These are phyloP conservation scores for Raddia distichophylla DNA, from an alignment of 176 grass and related monocot genomes.

Conservation along the genomic window DNA sequence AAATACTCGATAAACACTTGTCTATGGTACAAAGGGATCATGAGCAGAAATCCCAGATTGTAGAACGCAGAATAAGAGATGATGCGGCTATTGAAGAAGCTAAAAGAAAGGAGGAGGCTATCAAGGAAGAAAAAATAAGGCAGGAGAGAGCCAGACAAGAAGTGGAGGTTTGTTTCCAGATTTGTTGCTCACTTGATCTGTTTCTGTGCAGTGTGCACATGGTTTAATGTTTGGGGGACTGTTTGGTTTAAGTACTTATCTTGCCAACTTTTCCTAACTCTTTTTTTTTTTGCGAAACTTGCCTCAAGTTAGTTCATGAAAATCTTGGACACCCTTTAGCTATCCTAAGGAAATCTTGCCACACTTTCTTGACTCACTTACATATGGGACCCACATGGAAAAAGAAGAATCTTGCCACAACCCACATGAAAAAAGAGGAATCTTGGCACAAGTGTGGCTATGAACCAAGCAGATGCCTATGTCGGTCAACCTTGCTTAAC, in stretches of 20 bases:
- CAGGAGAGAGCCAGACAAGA: constrained; percentile 82
- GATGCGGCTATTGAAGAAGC: constrained; percentile 89
- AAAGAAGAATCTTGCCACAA: no score
- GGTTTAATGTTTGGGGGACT: neutral
- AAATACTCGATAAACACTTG: constrained; percentile 85
- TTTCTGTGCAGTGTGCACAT: neutral
- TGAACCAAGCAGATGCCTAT: no score
- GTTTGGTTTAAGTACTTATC: neutral
- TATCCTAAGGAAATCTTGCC: no score
- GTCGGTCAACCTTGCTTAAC: no score
- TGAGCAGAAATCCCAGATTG: constrained; percentile 83
- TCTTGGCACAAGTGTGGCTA: no score
- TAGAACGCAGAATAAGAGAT: constrained; percentile 90
- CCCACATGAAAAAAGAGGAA: no score
- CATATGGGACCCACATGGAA: no score
- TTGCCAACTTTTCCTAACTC: no score
- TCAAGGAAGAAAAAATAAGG: constrained; percentile 74
- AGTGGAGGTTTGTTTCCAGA: constrained; percentile 64
- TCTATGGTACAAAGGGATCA: constrained; percentile 81
- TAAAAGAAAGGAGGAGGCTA: constrained; percentile 71
- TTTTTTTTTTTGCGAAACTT: no score
- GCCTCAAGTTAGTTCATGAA: no score
- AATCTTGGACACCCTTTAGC: no score
- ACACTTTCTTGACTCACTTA: no score
- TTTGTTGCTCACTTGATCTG: constrained; percentile 13